These are phyloP conservation scores for Lactuca saligna DNA, from an alignment of 129 eudicot genomes.

Conservation along the genomic window DNA sequence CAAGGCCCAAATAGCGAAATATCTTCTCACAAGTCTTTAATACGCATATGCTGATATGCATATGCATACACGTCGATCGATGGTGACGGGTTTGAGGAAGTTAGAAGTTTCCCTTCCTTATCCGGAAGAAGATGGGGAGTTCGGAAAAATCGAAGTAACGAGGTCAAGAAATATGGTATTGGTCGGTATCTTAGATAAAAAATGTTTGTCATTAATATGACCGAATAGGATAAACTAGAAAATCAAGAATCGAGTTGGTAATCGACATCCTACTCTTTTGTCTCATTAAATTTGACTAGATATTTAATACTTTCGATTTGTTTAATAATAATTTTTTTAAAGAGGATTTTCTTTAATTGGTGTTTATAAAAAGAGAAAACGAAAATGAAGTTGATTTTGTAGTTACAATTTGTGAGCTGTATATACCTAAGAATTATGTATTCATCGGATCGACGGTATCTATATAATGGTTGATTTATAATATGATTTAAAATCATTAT, in stretches of 20 bases:
- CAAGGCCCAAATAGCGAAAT: constrained; percentile 12
- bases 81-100: constrained; percentile 21
- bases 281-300: background rate
- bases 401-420: background rate
- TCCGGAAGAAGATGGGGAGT: constrained; percentile 13
- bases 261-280: background rate
- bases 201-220: background rate
- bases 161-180: constrained; percentile 8
- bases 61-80: constrained; percentile 30
- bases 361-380: too few species aligned
- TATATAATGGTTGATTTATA: too few species aligned
- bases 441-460: too few species aligned
- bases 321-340: too few species aligned
- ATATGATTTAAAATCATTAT: too few species aligned
- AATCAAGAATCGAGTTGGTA: background rate
- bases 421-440: too few species aligned
- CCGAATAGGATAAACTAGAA: background rate
- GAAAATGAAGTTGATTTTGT: background rate
- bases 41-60: constrained; percentile 11
- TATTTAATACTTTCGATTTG: too few species aligned
- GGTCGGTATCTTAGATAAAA: constrained; percentile 9
- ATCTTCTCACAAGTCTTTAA: background rate
- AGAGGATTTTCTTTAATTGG: background rate
- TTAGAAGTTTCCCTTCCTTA: constrained; percentile 26
- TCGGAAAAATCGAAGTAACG: constrained; percentile 6